A percentile compares a stretch with the other conserved stretches of the same genome.
Conservation (phyloP, 257 asterid genomes). For the Cynanchum wilfordii region DNA sequence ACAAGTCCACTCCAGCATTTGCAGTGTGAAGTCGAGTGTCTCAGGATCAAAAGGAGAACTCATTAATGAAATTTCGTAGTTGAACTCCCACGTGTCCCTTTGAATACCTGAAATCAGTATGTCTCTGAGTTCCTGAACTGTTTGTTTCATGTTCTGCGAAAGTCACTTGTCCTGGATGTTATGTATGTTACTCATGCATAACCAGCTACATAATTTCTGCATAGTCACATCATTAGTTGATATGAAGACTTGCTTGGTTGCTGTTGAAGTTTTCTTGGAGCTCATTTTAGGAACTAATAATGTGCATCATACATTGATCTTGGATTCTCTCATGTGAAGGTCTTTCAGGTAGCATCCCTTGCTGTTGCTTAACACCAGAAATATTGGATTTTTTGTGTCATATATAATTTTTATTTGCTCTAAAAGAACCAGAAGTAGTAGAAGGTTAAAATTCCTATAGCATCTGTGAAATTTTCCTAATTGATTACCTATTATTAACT, state of each 20-base stretch:
- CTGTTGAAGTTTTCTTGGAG: neutral
- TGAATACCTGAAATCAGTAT: neutral
- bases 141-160: neutral
- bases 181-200: neutral
- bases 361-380: neutral
- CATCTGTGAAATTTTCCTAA: neutral
- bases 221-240: neutral
- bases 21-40: neutral
- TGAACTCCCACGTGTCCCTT: neutral
- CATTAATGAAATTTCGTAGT: neutral
- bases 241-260: neutral
- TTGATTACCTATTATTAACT: neutral
- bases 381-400: neutral
- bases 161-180: neutral
- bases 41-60: neutral
- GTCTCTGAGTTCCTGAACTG: neutral
- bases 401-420: neutral
- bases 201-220: neutral
- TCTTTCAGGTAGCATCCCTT: neutral
- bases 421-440: neutral
- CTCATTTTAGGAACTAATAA: neutral
- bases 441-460: neutral
- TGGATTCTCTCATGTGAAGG: neutral
- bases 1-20: neutral
- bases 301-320: neutral